Conservation (phyloP, 768 basidiomycete genomes). For the Coprinopsis sp. region DNA sequence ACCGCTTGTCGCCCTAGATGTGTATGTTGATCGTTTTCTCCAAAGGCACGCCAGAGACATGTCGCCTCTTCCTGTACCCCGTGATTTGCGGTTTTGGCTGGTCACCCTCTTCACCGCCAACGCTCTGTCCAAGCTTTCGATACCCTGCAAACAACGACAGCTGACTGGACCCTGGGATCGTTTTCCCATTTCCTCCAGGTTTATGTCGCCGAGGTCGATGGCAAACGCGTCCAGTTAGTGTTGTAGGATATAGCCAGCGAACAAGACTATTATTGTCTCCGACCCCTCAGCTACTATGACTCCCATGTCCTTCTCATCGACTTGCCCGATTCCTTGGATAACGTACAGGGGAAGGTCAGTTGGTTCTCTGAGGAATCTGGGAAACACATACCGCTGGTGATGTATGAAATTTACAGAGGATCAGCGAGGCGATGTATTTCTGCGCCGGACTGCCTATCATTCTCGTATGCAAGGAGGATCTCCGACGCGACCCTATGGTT, state of each 20-base stretch:
- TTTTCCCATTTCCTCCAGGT: conserved; percentile 99
- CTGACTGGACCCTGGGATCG: too few relatives aligned
- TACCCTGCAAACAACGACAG: too few relatives aligned
- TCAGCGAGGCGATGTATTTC: conserved; percentile 97
- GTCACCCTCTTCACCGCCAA: too few relatives aligned
- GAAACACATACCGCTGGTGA: not conserved
- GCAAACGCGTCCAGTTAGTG: conserved; percentile 96
- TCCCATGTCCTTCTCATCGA: conserved; percentile 99
- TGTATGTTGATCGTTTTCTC: too few relatives aligned
- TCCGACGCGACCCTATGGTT: conserved; percentile 87
- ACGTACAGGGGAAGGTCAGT: too few relatives aligned
- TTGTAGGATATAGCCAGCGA: conserved; percentile 99
- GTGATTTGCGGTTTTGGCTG: too few relatives aligned
- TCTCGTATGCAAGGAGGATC: conserved; percentile 99
- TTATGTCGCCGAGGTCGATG: conserved; percentile 98
- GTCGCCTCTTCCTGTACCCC: too few relatives aligned
- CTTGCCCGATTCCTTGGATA: too few relatives aligned
- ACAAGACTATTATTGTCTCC: conserved; percentile 91
- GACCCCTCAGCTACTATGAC: conserved; percentile 97
- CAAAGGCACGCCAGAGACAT: too few relatives aligned
- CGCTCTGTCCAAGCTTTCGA: too few relatives aligned
- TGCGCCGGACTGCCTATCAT: conserved; percentile 93
- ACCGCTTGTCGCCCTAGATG: too few relatives aligned
- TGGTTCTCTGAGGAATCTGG: too few relatives aligned
- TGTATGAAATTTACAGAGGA: conserved; percentile 71